Base-by-base conservation (phyloP, 1,139 yeast genomes). In the Blastobotrys niveus region DNA sequence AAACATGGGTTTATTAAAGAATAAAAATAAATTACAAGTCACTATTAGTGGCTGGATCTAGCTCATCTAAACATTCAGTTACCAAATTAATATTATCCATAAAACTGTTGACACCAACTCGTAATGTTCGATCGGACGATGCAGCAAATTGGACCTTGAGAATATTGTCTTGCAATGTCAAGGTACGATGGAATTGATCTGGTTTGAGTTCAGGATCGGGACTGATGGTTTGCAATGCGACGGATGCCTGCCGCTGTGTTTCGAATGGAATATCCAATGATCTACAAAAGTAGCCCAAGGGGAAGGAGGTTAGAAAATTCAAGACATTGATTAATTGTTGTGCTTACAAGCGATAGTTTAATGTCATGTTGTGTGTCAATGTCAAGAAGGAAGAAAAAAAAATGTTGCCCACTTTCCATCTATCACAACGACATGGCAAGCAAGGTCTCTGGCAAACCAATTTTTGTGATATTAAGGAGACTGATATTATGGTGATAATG, bases 181-280 rank as follows among this genome's bases (percentile, higher is more conserved):
- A 47, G 29, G 29, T 43, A 38, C 56, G 54, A 14, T 51, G 38
- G 34, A 67, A 57, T 50, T 67, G 66, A 42, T 75, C 71, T 0
- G 80, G 79, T 59, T 78, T 80, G 50, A 87, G 68, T 25, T 83
- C 80, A 1, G 95, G 94, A 59, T 87, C 96, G 0, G 94, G 95
- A 1, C 67, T 57, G 22, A 88, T 68, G 0, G 87, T 69, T 15
- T 68, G 65, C 36, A 65, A 56, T 0, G 93, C 91, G 2, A 84
- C 79, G 4, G 48, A 45, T 0, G 95, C 91, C 56, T 85, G 93
- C 32, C 65, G 58, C 1, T 57, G 59, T 5, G 70, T 68, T 51
- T 74, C 75, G 56, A 87, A 82, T 14, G 96, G 96, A 12, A 86
- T 68, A 22, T 63, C 62, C 15, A 80, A 57, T 26, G 65, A 58